Evolutionary conservation across 306 rosid species (phyloP).

Genomic region (Pterocarpus santalinus): DNA sequence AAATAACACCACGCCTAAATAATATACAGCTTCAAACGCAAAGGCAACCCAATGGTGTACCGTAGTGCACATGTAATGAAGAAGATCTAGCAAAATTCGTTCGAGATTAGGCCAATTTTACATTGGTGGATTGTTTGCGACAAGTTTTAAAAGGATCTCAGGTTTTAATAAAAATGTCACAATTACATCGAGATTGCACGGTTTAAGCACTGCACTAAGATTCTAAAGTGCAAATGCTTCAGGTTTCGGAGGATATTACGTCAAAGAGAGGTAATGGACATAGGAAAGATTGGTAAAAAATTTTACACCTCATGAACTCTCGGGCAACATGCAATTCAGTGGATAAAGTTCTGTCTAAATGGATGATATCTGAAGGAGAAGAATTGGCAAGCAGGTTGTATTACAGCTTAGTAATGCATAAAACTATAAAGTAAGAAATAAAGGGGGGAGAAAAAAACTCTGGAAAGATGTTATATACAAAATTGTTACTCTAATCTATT

Average conservation of each 20-base stretch:
- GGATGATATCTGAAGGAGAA: no score
- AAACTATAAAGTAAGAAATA: neutral
- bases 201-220: neutral
- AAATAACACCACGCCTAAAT: neutral
- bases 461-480: constrained; percentile 44
- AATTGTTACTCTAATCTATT: constrained; percentile 37
- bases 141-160: neutral
- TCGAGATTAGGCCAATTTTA: neutral
- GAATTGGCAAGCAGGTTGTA: no score
- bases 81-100: neutral
- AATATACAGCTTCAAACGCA: neutral
- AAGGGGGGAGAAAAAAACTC: neutral
- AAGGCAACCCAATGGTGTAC: no score
- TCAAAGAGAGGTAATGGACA: neutral
- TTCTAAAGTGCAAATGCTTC: neutral
- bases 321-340: neutral
- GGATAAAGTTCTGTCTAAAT: no score
- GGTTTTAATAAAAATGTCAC: neutral
- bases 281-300: neutral
- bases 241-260: neutral
- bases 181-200: neutral
- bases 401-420: neutral
- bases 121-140: neutral
- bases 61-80: neutral
- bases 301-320: constrained; percentile 9